These are phyloP conservation scores for Coriaria nepalensis DNA, from an alignment of 306 rosid genomes.

Conservation along the genomic window DNA sequence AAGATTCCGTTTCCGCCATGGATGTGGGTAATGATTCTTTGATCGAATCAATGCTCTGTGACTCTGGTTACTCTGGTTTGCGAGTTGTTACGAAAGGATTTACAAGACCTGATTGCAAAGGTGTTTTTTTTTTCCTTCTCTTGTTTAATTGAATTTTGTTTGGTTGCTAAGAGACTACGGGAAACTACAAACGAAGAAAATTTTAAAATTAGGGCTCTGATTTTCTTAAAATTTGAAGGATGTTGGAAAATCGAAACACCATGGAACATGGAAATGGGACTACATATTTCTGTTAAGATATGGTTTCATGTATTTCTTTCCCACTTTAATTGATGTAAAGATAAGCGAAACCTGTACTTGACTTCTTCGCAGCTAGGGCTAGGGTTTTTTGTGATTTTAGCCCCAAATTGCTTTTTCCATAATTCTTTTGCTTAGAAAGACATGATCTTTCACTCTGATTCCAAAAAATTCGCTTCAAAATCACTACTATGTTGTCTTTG, in stretches of 20 bases:
- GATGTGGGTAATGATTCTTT: conserved; percentile 23
- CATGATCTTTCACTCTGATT: too few species aligned
- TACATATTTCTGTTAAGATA: too few species aligned
- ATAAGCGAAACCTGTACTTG: too few species aligned
- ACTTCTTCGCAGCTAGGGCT: too few species aligned
- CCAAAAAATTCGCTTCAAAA: too few species aligned
- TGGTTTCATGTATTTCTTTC: too few species aligned
- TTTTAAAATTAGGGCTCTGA: background rate
- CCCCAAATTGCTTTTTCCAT: background rate
- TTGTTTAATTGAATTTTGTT: background rate
- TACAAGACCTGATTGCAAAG: conserved; percentile 34
- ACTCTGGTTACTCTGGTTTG: conserved; percentile 34
- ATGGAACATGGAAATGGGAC: too few species aligned
- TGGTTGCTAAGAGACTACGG: conserved; percentile 1
- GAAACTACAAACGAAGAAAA: background rate
- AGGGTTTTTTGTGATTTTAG: background rate
- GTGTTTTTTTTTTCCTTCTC: conserved; percentile 13
- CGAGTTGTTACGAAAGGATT: conserved; percentile 46
- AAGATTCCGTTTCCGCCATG: conserved; percentile 11
- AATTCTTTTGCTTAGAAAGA: too few species aligned
- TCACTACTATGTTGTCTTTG: too few species aligned
- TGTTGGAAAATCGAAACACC: too few species aligned
- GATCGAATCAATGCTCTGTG: conserved; percentile 47
- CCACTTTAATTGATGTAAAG: too few species aligned
- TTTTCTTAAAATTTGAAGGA: background rate